These are phyloP conservation scores for Wickerhamiella infanticola DNA, from an alignment of 1,139 yeast genomes.

Conservation along the genomic window DNA sequence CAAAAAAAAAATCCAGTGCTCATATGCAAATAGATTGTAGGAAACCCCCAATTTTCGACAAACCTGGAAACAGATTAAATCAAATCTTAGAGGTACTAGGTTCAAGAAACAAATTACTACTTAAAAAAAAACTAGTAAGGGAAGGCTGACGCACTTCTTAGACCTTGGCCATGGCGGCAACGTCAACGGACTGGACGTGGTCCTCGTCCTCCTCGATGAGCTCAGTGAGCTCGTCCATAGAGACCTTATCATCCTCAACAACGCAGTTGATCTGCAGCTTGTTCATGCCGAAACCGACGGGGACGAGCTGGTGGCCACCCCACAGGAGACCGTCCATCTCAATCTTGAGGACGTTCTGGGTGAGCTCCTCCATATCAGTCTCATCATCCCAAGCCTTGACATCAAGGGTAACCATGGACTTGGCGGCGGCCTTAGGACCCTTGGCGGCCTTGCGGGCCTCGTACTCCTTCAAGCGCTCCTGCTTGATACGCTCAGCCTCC, in stretches of 20 bases:
- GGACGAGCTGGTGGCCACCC: conserved; percentile 96
- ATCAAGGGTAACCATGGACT: conserved; percentile 89
- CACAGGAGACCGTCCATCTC: conserved; percentile 87
- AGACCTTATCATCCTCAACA: conserved; percentile 92
- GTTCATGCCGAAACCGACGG: conserved; percentile 99
- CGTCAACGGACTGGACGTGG: conserved; percentile 95
- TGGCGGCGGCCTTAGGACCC: conserved; percentile 97
- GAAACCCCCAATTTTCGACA: no score
- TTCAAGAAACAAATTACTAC: no score
- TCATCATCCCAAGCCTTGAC: conserved; percentile 99
- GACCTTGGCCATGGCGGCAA: conserved; percentile 97
- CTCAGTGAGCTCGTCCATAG: conserved; percentile 78
- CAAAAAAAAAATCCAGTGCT: no score
- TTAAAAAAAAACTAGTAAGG: no score
- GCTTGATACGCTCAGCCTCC: conserved; percentile 93
- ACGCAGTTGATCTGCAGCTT: conserved; percentile 97
- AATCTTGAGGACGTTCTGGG: conserved; percentile 70
- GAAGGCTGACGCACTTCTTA: conserved; percentile 28
- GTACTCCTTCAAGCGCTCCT: conserved; percentile 94
- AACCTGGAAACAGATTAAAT: no score
- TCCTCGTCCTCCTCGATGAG: conserved; percentile 90
- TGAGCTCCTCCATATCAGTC: conserved; percentile 80
- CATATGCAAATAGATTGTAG: no score
- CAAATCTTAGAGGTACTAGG: no score
- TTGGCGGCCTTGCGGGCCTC: conserved; percentile 94